Evolutionary conservation across 2,329 filamentous ascomycete genomes (phyloP).

Genomic region (Xylariales sp.): DNA sequence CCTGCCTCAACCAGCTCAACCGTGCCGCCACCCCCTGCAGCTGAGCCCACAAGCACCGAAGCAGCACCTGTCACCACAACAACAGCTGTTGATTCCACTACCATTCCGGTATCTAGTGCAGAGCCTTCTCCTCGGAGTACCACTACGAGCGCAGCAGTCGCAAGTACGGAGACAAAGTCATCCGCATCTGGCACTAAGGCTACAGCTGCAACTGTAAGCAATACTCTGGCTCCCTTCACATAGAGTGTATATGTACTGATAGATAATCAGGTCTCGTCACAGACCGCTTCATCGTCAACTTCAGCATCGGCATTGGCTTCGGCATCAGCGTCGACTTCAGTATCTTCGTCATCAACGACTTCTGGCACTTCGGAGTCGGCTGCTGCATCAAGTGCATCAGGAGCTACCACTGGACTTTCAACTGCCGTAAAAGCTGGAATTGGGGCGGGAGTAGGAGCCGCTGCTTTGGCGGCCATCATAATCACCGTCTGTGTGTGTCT

Average conservation of each 20-base stretch:
- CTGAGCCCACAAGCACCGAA: slow-evolving; percentile 30
- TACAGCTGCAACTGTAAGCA: slow-evolving; percentile 18
- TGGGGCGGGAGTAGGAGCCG: slow-evolving; percentile 59
- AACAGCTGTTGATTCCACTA: slow-evolving; percentile 22
- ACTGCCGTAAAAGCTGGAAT: slow-evolving; percentile 62
- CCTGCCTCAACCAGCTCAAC: slow-evolving; percentile 20
- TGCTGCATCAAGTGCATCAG: slow-evolving; percentile 13
- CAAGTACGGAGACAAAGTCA: slow-evolving; percentile 7
- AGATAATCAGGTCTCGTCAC: slow-evolving; percentile 9
- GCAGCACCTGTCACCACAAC: slow-evolving; percentile 32
- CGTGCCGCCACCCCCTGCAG: neutral
- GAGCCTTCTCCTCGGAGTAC: slow-evolving; percentile 27
- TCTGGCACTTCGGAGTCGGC: slow-evolving; percentile 16
- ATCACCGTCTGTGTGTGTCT: slow-evolving; percentile 56
- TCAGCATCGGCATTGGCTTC: slow-evolving; percentile 10
- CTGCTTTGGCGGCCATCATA: slow-evolving; percentile 54
- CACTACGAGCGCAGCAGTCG: neutral
- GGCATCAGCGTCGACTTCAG: slow-evolving; percentile 19
- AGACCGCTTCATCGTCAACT: slow-evolving; percentile 23
- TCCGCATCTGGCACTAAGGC: neutral
- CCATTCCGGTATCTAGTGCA: slow-evolving; percentile 17
- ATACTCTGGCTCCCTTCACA: neutral
- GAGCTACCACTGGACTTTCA: slow-evolving; percentile 51
- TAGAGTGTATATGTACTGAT: slow-evolving; percentile 1
- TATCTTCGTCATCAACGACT: slow-evolving; percentile 32